Percentiles rank a stretch among this genome's conserved stretches.
Evolutionary conservation across 805 yeast species (phyloP).

Genomic region (Groenewaldozyma salmanticensis): DNA sequence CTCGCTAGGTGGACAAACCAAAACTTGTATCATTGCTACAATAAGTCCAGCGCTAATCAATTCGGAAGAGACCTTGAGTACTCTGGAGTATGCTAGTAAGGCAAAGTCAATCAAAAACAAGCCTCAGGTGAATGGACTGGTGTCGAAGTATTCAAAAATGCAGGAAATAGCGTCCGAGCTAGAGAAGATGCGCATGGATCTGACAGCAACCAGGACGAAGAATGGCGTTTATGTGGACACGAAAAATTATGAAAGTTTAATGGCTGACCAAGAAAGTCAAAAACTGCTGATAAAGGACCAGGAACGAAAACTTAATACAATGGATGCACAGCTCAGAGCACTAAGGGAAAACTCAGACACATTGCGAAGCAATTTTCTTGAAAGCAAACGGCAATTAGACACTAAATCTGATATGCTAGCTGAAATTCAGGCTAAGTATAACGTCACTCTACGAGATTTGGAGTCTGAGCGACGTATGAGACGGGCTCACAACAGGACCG

Average conservation of each 20-base stretch:
- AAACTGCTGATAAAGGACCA: slow-evolving; percentile 42
- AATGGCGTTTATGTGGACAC: slow-evolving; percentile 58
- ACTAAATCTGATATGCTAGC: slow-evolving; percentile 11
- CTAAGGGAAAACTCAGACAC: slow-evolving; percentile 25
- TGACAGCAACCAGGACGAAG: slow-evolving; percentile 51
- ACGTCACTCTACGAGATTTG: slow-evolving; percentile 7
- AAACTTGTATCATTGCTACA: slow-evolving; percentile 80
- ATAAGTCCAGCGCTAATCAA: slow-evolving; percentile 72
- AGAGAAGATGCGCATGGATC: slow-evolving; percentile 48
- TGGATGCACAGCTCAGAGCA: slow-evolving; percentile 38
- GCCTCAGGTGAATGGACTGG: slow-evolving; percentile 41
- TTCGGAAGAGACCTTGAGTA: slow-evolving; percentile 74
- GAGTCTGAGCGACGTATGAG: slow-evolving; percentile 17
- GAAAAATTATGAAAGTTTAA: slow-evolving; percentile 36
- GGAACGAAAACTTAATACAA: slow-evolving; percentile 35
- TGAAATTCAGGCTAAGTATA: slow-evolving; percentile 5
- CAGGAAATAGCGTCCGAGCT: slow-evolving; percentile 46
- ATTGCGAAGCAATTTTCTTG: slow-evolving; percentile 11
- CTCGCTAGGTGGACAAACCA: slow-evolving; percentile 80
- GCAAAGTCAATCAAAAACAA: slow-evolving; percentile 72
- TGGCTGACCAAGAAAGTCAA: slow-evolving; percentile 41
- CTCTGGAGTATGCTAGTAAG: slow-evolving; percentile 78
- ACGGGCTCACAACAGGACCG: slow-evolving; percentile 23
- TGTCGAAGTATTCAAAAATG: slow-evolving; percentile 44
- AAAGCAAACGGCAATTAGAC: slow-evolving; percentile 8